These are phyloP conservation scores for Trichoderma semiorbis DNA, from an alignment of 2,329 filamentous ascomycete species.

Conservation along the genomic window DNA sequence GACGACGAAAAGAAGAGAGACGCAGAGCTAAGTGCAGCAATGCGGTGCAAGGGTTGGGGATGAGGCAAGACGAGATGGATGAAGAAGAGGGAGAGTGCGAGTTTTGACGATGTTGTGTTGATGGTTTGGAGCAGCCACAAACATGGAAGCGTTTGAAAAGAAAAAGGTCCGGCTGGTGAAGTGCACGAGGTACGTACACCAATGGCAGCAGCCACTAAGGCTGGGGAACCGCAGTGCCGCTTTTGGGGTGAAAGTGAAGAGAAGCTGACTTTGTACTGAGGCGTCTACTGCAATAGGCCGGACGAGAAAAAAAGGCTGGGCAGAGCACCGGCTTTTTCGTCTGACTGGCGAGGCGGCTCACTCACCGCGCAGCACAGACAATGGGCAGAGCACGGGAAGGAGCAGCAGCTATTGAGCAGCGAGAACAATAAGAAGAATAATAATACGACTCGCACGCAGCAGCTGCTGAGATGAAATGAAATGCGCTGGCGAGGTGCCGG, in stretches of 20 bases:
- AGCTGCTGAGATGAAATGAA: not conserved
- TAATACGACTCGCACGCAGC: not conserved
- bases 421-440: not conserved
- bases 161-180: slow-evolving; percentile 18
- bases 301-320: slow-evolving; percentile 8
- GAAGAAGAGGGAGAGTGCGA: not conserved
- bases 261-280: not conserved
- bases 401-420: not conserved
- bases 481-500: not conserved
- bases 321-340: not conserved
- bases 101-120: not conserved
- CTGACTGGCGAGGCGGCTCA: not conserved
- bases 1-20: slow-evolving; percentile 3
- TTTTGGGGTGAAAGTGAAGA: not conserved
- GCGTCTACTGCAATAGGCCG: slow-evolving; percentile 8
- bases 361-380: slow-evolving; percentile 5
- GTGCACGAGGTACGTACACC: slow-evolving; percentile 10
- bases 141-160: slow-evolving; percentile 16
- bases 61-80: not conserved
- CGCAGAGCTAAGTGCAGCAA: not conserved
- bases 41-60: not conserved
- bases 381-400: not conserved
- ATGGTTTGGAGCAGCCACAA: slow-evolving; percentile 17
- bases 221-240: not conserved
- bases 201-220: not conserved